Percentiles rank a stretch among this genome's conserved stretches.
Conservation (phyloP, 2,329 filamentous ascomycete species). For the Aspergillus unguis region DNA sequence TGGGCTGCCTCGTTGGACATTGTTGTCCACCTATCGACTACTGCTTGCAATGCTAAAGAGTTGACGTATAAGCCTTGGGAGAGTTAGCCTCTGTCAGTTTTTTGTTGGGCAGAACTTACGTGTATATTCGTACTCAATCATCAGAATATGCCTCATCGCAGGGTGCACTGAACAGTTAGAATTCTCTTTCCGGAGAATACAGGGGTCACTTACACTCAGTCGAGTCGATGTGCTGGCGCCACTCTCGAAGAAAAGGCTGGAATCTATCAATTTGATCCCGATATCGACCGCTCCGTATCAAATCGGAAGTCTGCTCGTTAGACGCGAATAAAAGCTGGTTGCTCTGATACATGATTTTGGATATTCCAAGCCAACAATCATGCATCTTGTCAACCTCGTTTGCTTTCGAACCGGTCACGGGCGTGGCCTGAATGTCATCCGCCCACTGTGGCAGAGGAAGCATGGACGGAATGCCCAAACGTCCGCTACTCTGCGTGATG, state of each 20-base stretch:
- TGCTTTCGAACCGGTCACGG: constrained; percentile 26
- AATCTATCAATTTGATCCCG: constrained; percentile 77
- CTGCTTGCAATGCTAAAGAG: constrained; percentile 87
- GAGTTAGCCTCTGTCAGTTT: constrained; percentile 14
- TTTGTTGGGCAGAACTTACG: constrained; percentile 48
- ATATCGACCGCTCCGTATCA: constrained; percentile 84
- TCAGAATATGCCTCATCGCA: constrained; percentile 70
- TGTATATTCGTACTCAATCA: constrained; percentile 94
- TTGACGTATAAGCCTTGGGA: constrained; percentile 71
- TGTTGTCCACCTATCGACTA: constrained; percentile 86
- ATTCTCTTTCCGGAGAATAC: not conserved
- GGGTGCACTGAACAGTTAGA: constrained; percentile 48
- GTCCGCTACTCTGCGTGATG: constrained; percentile 86
- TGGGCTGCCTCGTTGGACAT: constrained; percentile 50
- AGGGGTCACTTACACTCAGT: constrained; percentile 51
- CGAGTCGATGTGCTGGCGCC: constrained; percentile 79
- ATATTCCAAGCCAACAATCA: constrained; percentile 92
- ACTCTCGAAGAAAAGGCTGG: constrained; percentile 71
- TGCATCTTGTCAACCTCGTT: constrained; percentile 56
- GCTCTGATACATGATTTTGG: constrained; percentile 83
- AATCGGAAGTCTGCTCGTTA: constrained; percentile 78
- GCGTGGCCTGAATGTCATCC: constrained; percentile 35
- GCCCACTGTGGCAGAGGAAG: constrained; percentile 58
- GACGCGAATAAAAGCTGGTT: constrained; percentile 87
- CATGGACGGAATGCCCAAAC: constrained; percentile 91